Evolutionary conservation across 2,329 filamentous ascomycete species (phyloP).

Genomic region (Atkinsonella texensis): DNA sequence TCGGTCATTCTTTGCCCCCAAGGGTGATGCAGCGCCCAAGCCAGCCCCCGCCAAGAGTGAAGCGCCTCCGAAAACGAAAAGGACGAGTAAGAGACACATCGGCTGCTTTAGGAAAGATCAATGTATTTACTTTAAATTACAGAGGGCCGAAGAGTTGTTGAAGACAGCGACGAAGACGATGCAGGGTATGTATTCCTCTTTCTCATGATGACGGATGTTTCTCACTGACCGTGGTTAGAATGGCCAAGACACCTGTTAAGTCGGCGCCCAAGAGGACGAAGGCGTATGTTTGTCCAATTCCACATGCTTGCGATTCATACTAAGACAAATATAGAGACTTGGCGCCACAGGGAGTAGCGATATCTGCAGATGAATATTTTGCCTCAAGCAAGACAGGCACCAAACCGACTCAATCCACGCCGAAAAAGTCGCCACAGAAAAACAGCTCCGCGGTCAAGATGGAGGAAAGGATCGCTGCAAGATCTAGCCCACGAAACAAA

Average conservation of each 20-base stretch:
- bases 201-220: not conserved
- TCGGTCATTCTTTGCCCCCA: slow-evolving; percentile 77
- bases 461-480: slow-evolving; percentile 32
- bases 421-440: slow-evolving; percentile 26
- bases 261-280: slow-evolving; percentile 42
- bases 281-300: slow-evolving; percentile 24
- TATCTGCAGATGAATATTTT: slow-evolving; percentile 47
- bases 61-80: slow-evolving; percentile 30
- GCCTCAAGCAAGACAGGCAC: slow-evolving; percentile 30
- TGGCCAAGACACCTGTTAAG: slow-evolving; percentile 43
- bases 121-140: slow-evolving; percentile 10
- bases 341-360: slow-evolving; percentile 36
- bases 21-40: slow-evolving; percentile 44
- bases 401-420: slow-evolving; percentile 25
- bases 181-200: slow-evolving; percentile 6
- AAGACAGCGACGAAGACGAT: slow-evolving; percentile 74
- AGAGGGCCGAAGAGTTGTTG: slow-evolving; percentile 57
- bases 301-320: not conserved
- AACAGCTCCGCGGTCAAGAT: slow-evolving; percentile 23
- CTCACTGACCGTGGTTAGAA: slow-evolving; percentile 10
- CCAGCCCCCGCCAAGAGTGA: slow-evolving; percentile 33
- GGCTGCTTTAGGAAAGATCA: not conserved
- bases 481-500: slow-evolving; percentile 41
- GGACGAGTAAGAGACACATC: slow-evolving; percentile 27
- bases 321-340: slow-evolving; percentile 20